Evolutionary conservation across 2,329 filamentous ascomycete genomes (phyloP).

Genomic region (Cryphonectria radicalis): DNA sequence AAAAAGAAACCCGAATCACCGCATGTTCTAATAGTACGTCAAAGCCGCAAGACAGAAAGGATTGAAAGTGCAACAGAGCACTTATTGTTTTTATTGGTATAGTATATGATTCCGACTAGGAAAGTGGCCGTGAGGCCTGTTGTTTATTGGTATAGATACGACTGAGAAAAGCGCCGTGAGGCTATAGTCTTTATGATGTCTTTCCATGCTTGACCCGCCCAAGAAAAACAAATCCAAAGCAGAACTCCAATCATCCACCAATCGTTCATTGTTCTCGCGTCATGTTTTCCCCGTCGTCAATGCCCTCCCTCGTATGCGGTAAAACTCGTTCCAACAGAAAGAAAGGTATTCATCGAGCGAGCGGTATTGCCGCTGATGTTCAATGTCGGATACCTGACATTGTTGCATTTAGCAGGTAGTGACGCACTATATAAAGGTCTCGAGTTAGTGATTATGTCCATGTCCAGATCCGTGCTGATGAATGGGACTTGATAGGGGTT

Average conservation of each 20-base stretch:
- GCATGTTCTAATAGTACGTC: background rate
- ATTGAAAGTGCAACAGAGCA: background rate
- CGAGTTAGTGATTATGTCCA: background rate
- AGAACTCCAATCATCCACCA: background rate
- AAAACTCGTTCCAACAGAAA: background rate
- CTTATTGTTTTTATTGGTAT: background rate
- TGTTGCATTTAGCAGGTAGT: slow-evolving; percentile 2
- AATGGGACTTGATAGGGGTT: background rate
- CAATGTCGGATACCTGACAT: background rate
- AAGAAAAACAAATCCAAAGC: background rate
- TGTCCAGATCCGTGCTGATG: background rate
- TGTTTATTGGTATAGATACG: background rate
- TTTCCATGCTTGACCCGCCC: background rate
- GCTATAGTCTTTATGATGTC: background rate
- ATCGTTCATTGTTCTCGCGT: background rate
- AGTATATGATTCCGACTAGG: background rate
- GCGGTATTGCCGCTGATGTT: background rate
- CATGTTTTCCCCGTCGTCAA: background rate
- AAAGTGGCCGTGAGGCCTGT: background rate
- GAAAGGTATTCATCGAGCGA: background rate
- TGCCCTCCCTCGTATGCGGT: background rate
- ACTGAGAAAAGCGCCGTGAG: background rate
- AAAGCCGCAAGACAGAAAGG: background rate
- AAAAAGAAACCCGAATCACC: background rate
- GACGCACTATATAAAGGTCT: background rate